Evolutionary conservation across 2,329 filamentous ascomycete genomes (phyloP), one percentile per base, ranked within the genome.

Genomic region (Dactylellina cionopaga): DNA sequence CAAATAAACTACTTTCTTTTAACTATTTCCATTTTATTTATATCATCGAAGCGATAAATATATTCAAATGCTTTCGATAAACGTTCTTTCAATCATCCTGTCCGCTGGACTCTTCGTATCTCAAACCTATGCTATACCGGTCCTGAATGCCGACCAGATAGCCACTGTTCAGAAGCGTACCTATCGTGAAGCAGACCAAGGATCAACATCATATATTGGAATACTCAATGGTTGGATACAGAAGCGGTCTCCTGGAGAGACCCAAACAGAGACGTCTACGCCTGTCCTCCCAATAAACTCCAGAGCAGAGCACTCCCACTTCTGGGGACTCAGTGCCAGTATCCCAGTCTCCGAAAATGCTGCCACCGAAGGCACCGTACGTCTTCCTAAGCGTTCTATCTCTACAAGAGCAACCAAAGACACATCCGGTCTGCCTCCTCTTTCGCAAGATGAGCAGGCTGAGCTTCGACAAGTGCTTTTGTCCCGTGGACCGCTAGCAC

Each of bases 51-150:
- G n/a, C n/a, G n/a, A n/a, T n/a, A 59, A 43, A 55, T 35, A 55
- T 13, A 13, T 33, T 51, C 43, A 66, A 66, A 66, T 66, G 62
- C 43, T 66, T 58, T 58, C 62, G 13, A 24, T 58, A 39, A 71
- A 63, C 25, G 43, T 52, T 56, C 27, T 64, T 17, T 39, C 51
- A 10, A n/a, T 60, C 3, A 11, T 63, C 25, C 39, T 71, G 22
- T 56, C 59, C 58, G 58, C 51, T 44, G 66, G 49, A 46, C 22
- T 71, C 39, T 64, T 64, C 46, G 66, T 49, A 51, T 51, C 64
- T 29, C 66, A 63, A 63, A 51, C 58, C 25, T 27, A 56, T 22
- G 49, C 66, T 27, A 49, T 58, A 27, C 66, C 66, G 1, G 51
- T 71, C 33, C 66, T 58, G 10, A 63, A 44, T 27, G 19, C 27